Base-by-base conservation (phyloP, 2,329 filamentous ascomycete species). In the Fusarium sp. region DNA sequence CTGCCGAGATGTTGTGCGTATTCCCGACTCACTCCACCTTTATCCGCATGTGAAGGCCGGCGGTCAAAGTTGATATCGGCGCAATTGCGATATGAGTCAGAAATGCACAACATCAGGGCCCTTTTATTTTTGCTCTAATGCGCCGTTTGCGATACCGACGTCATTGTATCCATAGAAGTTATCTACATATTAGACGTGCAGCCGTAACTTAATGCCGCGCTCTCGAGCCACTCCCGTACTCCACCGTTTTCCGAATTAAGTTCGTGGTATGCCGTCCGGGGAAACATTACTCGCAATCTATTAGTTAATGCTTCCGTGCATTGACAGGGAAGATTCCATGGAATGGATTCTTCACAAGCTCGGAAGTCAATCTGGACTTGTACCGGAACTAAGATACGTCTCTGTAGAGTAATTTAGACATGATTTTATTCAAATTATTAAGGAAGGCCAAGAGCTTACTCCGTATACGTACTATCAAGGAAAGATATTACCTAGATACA, bases 271-370 rank as follows among this genome's bases (percentile, higher is more conserved):
- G 50, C 61, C 61, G 56, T 65, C 61, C 61, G 61, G 61, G 61
- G 61, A 64, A 64, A 45, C 40, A 49, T 34, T 49, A 57, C 61
- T 48, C 50, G 51, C 48, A 31, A 55, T 40, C 42, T 49, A 28
- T 52, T 38, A 40, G 13, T 39, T 48, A 43, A 35, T 9, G 35
- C 46, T 56, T 52, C 46, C 42, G 45, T 50, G 25, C 47, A 22
- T 43, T 55, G 44, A 55, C 61, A 61, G 49, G 60, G 60, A 61
- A 64, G 22, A 42, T 64, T 64, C 61, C 60, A 52, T 56, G 60
- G 45, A 51, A 64, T 12, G 25, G 22, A 46, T 28, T 11, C 12
- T 43, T 48, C 56, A 53, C 19, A 19, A 19, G 19, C 19, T 19
- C 19, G 19, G 19, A 19, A 19, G 19, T 19, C 19, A 19, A 19